Conservation (phyloP, 192 early-diverging fungal genomes). For the Coemansia aciculifera region DNA sequence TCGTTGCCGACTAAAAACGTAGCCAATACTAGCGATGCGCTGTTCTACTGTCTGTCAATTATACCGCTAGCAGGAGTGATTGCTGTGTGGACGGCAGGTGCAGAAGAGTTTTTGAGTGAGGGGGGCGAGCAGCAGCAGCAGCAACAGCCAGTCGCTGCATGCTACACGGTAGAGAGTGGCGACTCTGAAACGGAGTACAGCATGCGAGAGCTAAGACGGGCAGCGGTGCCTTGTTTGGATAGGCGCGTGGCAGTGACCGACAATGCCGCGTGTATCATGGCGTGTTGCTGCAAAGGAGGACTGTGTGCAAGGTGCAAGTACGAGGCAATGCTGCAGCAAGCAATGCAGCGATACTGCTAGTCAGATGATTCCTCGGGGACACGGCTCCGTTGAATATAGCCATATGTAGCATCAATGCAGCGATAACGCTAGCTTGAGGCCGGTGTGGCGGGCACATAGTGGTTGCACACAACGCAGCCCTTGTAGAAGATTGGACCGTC, state of each 20-base stretch:
- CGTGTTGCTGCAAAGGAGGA: conserved; percentile 9
- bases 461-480: conserved; percentile 30
- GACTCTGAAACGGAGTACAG: conserved; percentile 6
- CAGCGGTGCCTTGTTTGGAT: neutral
- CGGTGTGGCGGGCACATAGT: conserved; percentile 12
- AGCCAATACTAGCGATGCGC: conserved; percentile 48
- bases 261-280: conserved; percentile 7
- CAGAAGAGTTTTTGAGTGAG: conserved; percentile 24
- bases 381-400: neutral
- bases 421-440: neutral
- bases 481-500: conserved; percentile 46
- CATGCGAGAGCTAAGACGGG: conserved; percentile 3
- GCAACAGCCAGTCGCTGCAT: neutral
- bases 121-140: conserved; percentile 6
- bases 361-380: neutral
- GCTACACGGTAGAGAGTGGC: neutral
- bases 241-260: neutral
- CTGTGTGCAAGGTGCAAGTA: conserved; percentile 28
- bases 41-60: conserved; percentile 50
- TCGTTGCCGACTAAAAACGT: conserved; percentile 32
- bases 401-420: conserved; percentile 1
- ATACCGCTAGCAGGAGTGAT: conserved; percentile 31
- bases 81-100: conserved; percentile 28
- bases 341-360: conserved; percentile 11
- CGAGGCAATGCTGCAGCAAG: conserved; percentile 35